A percentile compares a stretch with the other conserved stretches of the same genome.
phyloP scores from a whole-genome alignment of 805 yeast genomes.

The Candida namnaoensis region DNA sequence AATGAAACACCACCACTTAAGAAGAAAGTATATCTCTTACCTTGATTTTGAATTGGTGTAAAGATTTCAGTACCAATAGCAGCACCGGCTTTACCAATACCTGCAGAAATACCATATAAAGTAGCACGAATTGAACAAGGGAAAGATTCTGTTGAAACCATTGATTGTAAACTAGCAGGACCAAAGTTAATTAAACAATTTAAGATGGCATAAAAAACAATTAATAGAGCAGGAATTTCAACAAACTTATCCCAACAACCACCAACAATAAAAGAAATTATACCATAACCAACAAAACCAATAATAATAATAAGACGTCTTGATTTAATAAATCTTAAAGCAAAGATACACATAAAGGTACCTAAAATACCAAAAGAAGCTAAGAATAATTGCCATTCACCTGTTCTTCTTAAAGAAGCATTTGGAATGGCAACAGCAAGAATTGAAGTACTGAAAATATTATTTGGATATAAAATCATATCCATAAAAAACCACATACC shows the following conservation, averaged over 20 bases:
- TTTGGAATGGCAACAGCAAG: constrained; percentile 32
- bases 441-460: constrained; percentile 45
- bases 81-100: constrained; percentile 44
- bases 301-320: constrained; percentile 3
- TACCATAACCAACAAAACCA: constrained; percentile 18
- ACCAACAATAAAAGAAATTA: constrained; percentile 38
- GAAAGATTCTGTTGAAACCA: constrained; percentile 33
- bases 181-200: constrained; percentile 36
- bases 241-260: constrained; percentile 22
- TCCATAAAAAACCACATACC: constrained; percentile 58
- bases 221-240: constrained; percentile 25
- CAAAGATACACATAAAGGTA: constrained; percentile 1
- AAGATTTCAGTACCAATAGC: constrained; percentile 39
- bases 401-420: constrained; percentile 6
- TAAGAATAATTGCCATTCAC: constrained; percentile 7
- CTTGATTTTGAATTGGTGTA: constrained; percentile 37
- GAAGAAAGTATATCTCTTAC: constrained; percentile 38
- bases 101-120: constrained; percentile 38
- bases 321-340: constrained; percentile 1
- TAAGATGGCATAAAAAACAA: constrained; percentile 37
- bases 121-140: constrained; percentile 45
- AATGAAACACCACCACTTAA: constrained; percentile 30
- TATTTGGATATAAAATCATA: constrained; percentile 58
- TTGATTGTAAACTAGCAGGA: constrained; percentile 39
- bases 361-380: constrained; percentile 6